phyloP scores from a whole-genome alignment of 2,329 filamentous ascomycete species.

The Lachnellula suecica region DNA sequence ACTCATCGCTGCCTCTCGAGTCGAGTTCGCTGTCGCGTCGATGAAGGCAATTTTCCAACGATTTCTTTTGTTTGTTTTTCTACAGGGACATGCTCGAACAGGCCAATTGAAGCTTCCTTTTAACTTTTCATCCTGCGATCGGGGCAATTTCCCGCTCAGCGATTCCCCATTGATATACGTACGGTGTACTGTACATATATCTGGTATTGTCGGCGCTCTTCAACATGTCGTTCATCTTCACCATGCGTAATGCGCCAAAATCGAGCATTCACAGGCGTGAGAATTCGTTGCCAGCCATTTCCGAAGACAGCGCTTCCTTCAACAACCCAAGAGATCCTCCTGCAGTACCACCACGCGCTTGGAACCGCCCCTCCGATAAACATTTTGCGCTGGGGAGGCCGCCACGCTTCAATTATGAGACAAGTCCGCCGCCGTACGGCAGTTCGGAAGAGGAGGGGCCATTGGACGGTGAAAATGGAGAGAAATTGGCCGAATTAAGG shows the following conservation, averaged over 20 bases:
- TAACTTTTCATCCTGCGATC: no score
- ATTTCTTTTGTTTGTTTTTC: no score
- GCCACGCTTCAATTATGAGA: constrained; percentile 12
- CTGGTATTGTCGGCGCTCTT: background rate
- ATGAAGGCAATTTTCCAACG: no score
- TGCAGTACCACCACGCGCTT: constrained; percentile 21
- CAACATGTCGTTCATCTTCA: constrained; percentile 23
- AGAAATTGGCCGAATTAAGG: constrained; percentile 23
- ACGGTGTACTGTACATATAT: no score
- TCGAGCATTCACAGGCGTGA: background rate
- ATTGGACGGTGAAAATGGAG: constrained; percentile 12
- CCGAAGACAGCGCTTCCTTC: constrained; percentile 18
- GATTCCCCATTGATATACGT: no score
- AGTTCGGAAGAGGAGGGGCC: constrained; percentile 9
- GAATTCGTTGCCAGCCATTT: constrained; percentile 19
- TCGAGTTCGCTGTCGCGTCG: no score
- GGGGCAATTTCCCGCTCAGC: no score
- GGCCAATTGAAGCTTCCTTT: no score
- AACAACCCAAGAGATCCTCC: constrained; percentile 11
- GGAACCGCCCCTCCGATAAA: constrained; percentile 18
- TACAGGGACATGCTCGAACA: no score
- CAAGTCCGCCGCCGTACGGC: constrained; percentile 27
- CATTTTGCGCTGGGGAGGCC: constrained; percentile 16
- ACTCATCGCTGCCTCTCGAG: no score
- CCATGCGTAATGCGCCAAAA: constrained; percentile 13